Base-by-base conservation (phyloP, 163 green algal genomes). In the Scenedesmus sp. region DNA sequence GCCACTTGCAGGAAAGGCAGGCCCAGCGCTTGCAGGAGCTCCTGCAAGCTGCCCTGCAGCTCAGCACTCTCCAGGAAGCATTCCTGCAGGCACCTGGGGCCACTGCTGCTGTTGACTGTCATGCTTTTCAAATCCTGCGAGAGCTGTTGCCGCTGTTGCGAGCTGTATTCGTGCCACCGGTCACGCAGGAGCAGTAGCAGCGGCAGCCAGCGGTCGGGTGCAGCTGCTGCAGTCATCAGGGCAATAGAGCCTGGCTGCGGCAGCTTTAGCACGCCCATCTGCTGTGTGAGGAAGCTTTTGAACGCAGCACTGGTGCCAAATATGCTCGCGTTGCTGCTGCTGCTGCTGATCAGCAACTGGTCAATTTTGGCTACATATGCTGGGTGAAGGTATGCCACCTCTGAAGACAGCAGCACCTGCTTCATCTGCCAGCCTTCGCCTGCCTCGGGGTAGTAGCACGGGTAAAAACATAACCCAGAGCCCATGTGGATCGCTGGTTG, bases 1-100 rank as follows among this genome's bases (percentile, higher is more conserved):
- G 84, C 59, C 8, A 89, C 15, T 9, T 89, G n/a, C 34, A 89
- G 84, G n/a, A 89, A 59, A n/a, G 84, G 84, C 84, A 89, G 57
- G 3, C 82, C 59, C 20, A 82, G 57, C 84, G 82, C 34, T 6
- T 81, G 18, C 84, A 89, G 46, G 8, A 89, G 84, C 20, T 89
- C 10, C 62, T 34, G 12, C 66, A 89, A 12, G 59, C 34, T 86
- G 18, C n/a, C 20, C 16, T 18, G n/a, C 3, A 82, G 13, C 20
- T 82, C 20, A 9, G 18, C 52, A 34, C 8, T 89, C 59, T 12
- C 9, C 7, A 89, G 34, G 62, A 89, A 81, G 59, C 57, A 81
- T 0, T 86, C 26, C 20, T 55, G 26, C 46, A 89, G 13, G 59
- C n/a, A 52, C 60, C 59, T 89, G 84, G 23, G 46, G 9, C 34